Conservation (phyloP, 345 rosid genomes). For the Murraya paniculata region DNA sequence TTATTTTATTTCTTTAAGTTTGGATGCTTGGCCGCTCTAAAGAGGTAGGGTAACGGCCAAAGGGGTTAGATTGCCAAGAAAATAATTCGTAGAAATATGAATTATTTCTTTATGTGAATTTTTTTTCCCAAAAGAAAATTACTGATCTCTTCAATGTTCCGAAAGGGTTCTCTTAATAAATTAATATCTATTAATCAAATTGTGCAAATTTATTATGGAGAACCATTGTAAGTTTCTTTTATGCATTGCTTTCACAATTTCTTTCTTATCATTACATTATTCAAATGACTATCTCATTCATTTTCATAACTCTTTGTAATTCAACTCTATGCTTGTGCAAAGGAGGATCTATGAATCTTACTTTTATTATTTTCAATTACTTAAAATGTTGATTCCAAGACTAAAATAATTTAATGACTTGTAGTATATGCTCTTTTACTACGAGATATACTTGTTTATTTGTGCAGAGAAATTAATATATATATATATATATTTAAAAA, state of each 20-base stretch:
- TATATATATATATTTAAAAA: too few relatives aligned
- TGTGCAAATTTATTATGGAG: neutral
- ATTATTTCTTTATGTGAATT: neutral
- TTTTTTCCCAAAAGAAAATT: neutral
- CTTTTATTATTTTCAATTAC: neutral
- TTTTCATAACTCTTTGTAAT: neutral
- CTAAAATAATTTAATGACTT: neutral
- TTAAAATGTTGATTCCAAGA: neutral
- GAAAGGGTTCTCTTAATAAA: neutral
- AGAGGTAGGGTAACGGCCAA: constrained; percentile 12
- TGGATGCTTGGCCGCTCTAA: constrained; percentile 22
- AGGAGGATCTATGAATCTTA: neutral
- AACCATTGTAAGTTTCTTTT: neutral
- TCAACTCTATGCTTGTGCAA: neutral
- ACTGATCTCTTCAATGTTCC: neutral
- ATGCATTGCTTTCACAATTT: neutral
- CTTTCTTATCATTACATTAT: neutral
- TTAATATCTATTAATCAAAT: neutral
- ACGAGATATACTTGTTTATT: neutral
- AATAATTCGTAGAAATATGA: neutral
- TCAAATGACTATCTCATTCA: neutral
- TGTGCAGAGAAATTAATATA: too few relatives aligned
- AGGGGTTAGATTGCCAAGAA: neutral
- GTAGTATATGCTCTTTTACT: neutral
- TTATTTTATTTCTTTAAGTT: neutral